Evolutionary conservation across 495 filamentous ascomycete genomes (phyloP).

Genomic region (Penicillium lagena): DNA sequence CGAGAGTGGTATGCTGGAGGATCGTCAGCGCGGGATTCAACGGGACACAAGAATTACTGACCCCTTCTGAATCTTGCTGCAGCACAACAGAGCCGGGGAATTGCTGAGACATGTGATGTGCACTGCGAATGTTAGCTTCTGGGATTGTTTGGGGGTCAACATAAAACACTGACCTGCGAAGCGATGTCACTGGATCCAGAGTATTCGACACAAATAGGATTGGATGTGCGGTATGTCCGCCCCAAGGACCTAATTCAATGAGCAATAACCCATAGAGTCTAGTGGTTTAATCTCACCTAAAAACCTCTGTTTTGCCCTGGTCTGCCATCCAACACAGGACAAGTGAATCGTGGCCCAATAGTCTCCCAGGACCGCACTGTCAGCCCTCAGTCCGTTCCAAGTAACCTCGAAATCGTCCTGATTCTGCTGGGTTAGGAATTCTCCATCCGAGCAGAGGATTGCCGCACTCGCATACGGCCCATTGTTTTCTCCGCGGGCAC

Average conservation of each 20-base stretch:
- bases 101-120: conserved; percentile 40
- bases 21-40: background rate
- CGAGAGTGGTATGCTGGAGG: conserved; percentile 39
- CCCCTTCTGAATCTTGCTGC: conserved; percentile 47
- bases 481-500: conserved; percentile 34
- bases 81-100: conserved; percentile 49
- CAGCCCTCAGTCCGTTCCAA: conserved; percentile 33
- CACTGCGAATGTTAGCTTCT: conserved; percentile 18
- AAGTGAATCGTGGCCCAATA: conserved; percentile 53
- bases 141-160: background rate
- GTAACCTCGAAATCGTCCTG: conserved; percentile 39
- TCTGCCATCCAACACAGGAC: conserved; percentile 50
- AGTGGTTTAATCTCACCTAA: conserved; percentile 19
- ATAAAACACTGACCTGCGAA: conserved; percentile 23
- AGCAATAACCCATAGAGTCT: background rate
- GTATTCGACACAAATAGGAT: conserved; percentile 55
- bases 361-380: conserved; percentile 47
- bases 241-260: conserved; percentile 19
- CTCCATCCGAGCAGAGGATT: conserved; percentile 59
- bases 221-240: conserved; percentile 43
- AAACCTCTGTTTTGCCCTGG: conserved; percentile 53
- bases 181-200: conserved; percentile 55
- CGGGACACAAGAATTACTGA: conserved; percentile 22
- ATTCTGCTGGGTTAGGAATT: conserved; percentile 32
- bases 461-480: conserved; percentile 39